Conservation (phyloP, 768 basidiomycete genomes). For the Boletus bicolor region DNA sequence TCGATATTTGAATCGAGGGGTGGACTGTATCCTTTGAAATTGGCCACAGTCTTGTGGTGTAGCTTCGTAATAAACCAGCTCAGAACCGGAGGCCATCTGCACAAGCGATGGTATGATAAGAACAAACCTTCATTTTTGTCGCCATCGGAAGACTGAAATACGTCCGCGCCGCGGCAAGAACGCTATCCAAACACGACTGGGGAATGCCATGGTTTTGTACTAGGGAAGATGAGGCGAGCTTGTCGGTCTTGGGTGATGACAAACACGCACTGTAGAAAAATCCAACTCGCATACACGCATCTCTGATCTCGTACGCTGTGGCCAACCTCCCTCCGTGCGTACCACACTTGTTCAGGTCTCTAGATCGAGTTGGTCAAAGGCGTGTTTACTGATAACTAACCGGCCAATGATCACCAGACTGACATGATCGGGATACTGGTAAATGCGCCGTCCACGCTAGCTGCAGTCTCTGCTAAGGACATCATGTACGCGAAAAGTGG, state of each 20-base stretch:
- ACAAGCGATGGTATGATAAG: not conserved
- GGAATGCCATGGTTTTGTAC: conserved; percentile 77
- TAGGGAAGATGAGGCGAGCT: conserved; percentile 27
- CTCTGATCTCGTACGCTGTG: conserved; percentile 57
- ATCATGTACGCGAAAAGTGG: conserved; percentile 4
- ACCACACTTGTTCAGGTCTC: conserved; percentile 20
- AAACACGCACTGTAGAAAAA: conserved; percentile 70
- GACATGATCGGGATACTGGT: conserved; percentile 27
- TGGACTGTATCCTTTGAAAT: conserved; percentile 77
- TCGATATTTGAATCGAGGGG: conserved; percentile 73
- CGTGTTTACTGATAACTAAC: not conserved
- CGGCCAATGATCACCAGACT: not conserved
- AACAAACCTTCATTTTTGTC: conserved; percentile 60
- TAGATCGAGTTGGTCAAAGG: not conserved
- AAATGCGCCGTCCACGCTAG: conserved; percentile 19
- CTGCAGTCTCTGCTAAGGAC: conserved; percentile 22
- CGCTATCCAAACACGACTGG: conserved; percentile 42
- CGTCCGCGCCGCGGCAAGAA: conserved; percentile 46
- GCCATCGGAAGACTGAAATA: conserved; percentile 69
- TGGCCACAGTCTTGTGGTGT: conserved; percentile 59
- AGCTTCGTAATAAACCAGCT: conserved; percentile 41
- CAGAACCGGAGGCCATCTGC: not conserved
- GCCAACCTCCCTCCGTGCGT: conserved; percentile 34
- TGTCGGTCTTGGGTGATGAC: not conserved
- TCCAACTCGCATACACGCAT: conserved; percentile 79